A percentile compares a stretch with the other conserved stretches of the same genome.
These are phyloP conservation scores for Fimicolochytrium jonesii DNA, from an alignment of 192 early-diverging fungal species.

Conservation along the genomic window DNA sequence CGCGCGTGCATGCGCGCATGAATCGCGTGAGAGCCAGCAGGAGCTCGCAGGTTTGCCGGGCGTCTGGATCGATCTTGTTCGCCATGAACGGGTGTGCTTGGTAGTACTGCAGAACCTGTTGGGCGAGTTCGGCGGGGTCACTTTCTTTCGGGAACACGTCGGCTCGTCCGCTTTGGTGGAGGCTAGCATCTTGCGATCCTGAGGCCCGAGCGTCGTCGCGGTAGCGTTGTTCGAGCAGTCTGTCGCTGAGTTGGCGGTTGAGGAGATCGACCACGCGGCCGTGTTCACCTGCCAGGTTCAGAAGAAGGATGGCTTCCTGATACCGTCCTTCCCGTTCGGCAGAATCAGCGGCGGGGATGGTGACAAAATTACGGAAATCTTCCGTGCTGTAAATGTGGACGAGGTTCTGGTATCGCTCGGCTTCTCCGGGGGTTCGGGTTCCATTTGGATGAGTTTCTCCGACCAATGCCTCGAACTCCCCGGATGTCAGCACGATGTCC, in stretches of 20 bases:
- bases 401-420: slow-evolving; percentile 63
- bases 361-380: slow-evolving; percentile 65
- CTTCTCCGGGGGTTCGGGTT: slow-evolving; percentile 37
- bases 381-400: slow-evolving; percentile 52
- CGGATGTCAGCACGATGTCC: slow-evolving; percentile 38
- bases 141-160: slow-evolving; percentile 14
- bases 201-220: not conserved
- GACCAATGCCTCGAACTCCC: slow-evolving; percentile 21
- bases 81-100: slow-evolving; percentile 4
- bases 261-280: slow-evolving; percentile 70
- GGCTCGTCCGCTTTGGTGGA: not conserved
- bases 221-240: slow-evolving; percentile 15
- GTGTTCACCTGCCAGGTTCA: slow-evolving; percentile 70
- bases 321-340: slow-evolving; percentile 66
- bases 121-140: slow-evolving; percentile 23
- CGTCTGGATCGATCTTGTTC: not conserved
- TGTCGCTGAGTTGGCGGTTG: slow-evolving; percentile 13
- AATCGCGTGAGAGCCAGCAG: slow-evolving; percentile 63
- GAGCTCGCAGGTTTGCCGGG: slow-evolving; percentile 37
- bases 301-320: slow-evolving; percentile 70
- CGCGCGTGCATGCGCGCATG: slow-evolving; percentile 42
- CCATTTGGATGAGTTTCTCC: slow-evolving; percentile 26
- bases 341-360: slow-evolving; percentile 63
- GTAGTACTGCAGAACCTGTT: slow-evolving; percentile 22
- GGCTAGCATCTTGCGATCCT: not conserved